Conservation (phyloP, 495 filamentous ascomycete species). For the Durotheca rogersii region DNA sequence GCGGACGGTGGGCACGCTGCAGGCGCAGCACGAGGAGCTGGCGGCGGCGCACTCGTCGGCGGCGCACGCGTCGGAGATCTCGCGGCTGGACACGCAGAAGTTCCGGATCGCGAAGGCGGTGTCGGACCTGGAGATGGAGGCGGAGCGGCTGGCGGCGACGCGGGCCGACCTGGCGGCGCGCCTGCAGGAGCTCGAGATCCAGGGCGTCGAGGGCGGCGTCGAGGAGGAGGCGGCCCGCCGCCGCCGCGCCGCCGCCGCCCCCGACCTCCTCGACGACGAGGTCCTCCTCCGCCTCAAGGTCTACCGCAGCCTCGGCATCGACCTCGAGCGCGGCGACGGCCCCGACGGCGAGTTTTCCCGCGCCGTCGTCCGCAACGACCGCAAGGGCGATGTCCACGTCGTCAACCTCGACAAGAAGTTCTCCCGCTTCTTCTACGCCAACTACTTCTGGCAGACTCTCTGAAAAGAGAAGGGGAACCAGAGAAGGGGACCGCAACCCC, state of each 20-base stretch:
- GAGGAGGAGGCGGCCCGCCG: no score
- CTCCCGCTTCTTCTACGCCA: conserved; percentile 87
- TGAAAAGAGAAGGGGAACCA: conserved; percentile 41
- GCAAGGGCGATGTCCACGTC: conserved; percentile 89
- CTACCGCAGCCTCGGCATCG: conserved; percentile 86
- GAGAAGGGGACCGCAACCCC: no score
- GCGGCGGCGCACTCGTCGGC: conserved; percentile 67
- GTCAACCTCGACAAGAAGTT: conserved; percentile 93
- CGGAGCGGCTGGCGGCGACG: conserved; percentile 81
- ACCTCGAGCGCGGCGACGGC: conserved; percentile 75
- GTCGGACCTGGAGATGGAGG: conserved; percentile 86
- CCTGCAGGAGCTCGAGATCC: conserved; percentile 78
- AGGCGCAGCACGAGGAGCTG: conserved; percentile 69
- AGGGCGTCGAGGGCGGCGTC: no score
- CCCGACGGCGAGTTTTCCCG: conserved; percentile 79
- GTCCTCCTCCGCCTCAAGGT: conserved; percentile 78
- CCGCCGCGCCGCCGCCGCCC: no score
- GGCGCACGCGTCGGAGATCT: conserved; percentile 76
- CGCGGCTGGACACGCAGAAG: conserved; percentile 87
- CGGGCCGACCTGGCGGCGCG: conserved; percentile 71
- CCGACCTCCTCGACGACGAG: conserved; percentile 52
- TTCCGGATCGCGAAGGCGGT: conserved; percentile 90
- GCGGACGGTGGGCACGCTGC: conserved; percentile 67
- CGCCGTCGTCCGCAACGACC: conserved; percentile 81
- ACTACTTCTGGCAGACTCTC: conserved; percentile 93